Conservation (phyloP, 2,329 filamentous ascomycete genomes). For the Penicillium frequentans region DNA sequence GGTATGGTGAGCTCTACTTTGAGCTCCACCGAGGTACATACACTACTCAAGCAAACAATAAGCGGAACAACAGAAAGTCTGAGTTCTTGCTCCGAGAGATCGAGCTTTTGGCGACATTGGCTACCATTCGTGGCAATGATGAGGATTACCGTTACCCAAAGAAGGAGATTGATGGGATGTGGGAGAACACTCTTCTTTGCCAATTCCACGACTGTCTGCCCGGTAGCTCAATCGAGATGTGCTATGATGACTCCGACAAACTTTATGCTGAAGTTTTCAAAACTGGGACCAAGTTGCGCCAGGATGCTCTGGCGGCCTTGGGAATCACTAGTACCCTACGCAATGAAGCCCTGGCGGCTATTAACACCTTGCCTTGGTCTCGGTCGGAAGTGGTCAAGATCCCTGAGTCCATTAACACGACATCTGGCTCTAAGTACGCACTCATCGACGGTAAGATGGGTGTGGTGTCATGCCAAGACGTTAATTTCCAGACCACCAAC, state of each 20-base stretch:
- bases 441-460: slow-evolving; percentile 51
- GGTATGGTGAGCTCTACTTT: slow-evolving; percentile 98
- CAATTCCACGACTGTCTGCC: slow-evolving; percentile 98
- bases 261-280: slow-evolving; percentile 82
- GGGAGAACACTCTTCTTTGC: slow-evolving; percentile 87
- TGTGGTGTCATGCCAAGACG: slow-evolving; percentile 35
- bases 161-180: slow-evolving; percentile 90
- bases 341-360: slow-evolving; percentile 54
- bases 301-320: slow-evolving; percentile 67
- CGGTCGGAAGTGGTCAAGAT: slow-evolving; percentile 72
- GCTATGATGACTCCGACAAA: slow-evolving; percentile 92
- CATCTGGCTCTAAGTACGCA: slow-evolving; percentile 36
- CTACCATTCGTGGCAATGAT: slow-evolving; percentile 65
- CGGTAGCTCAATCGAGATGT: slow-evolving; percentile 95
- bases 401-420: slow-evolving; percentile 40
- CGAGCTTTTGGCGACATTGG: slow-evolving; percentile 83
- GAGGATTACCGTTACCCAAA: slow-evolving; percentile 83
- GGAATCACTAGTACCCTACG: slow-evolving; percentile 56
- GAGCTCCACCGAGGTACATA: slow-evolving; percentile 96
- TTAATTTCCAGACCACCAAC: slow-evolving; percentile 22
- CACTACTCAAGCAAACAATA: slow-evolving; percentile 97
- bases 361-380: slow-evolving; percentile 88
- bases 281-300: slow-evolving; percentile 69
- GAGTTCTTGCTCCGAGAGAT: slow-evolving; percentile 85
- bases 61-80: slow-evolving; percentile 83